Conservation (phyloP, 805 yeast species). For the Wickerhamiella slavikovae region DNA sequence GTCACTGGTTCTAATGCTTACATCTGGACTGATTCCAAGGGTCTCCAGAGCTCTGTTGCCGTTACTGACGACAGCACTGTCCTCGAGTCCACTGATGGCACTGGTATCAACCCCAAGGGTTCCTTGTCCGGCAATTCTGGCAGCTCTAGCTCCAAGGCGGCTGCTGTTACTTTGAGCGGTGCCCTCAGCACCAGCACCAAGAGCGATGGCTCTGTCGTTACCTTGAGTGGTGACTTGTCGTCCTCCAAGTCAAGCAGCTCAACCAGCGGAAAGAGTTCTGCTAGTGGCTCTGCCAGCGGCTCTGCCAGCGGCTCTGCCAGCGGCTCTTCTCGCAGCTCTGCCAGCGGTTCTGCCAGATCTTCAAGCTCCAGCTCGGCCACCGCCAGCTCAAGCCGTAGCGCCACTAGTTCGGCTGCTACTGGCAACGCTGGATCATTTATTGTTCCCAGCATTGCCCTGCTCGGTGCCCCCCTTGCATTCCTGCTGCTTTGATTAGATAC, state of each 20-base stretch:
- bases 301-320: background rate
- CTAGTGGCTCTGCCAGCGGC: slow-evolving; percentile 5
- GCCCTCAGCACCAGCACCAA: slow-evolving; percentile 11
- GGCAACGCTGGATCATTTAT: background rate
- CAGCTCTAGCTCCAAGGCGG: slow-evolving; percentile 3
- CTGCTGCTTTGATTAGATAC: too few species aligned
- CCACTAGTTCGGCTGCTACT: slow-evolving; percentile 2
- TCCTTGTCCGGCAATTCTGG: slow-evolving; percentile 5
- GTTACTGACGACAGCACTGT: slow-evolving; percentile 43
- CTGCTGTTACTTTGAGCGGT: slow-evolving; percentile 4
- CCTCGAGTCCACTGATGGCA: slow-evolving; percentile 37
- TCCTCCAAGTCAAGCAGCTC: slow-evolving; percentile 3
- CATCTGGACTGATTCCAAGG: slow-evolving; percentile 30
- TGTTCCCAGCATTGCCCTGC: background rate
- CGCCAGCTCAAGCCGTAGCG: slow-evolving; percentile 1
- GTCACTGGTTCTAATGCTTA: slow-evolving; percentile 30
- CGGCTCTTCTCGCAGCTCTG: slow-evolving; percentile 3
- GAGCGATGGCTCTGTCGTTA: slow-evolving; percentile 6
- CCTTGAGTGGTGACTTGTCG: slow-evolving; percentile 4
- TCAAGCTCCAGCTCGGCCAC: slow-evolving; percentile 2
- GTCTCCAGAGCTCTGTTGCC: slow-evolving; percentile 25
- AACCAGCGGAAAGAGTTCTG: slow-evolving; percentile 3
- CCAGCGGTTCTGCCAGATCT: slow-evolving; percentile 6
- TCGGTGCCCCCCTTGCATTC: background rate
- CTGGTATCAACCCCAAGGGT: slow-evolving; percentile 34